These are phyloP conservation scores for Bocquillonia castaneifolia DNA, from an alignment of 441 rosid genomes.

Conservation along the genomic window DNA sequence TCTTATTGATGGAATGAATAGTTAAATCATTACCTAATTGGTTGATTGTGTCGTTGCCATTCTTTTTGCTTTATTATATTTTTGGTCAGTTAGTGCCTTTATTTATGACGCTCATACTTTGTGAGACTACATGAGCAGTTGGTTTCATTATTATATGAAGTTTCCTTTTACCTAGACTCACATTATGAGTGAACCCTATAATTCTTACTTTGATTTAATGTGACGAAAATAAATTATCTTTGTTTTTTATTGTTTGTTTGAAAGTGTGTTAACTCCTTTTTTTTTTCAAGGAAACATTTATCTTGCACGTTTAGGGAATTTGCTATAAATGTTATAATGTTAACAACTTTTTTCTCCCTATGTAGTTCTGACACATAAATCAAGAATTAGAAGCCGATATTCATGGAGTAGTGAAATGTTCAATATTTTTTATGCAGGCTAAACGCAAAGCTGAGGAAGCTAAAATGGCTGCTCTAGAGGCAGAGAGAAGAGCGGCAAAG, in stretches of 20 bases:
- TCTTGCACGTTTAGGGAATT: not conserved
- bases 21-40: not conserved
- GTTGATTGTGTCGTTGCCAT: not conserved
- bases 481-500: conserved; percentile 61
- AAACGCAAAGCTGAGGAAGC: conserved; percentile 74
- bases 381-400: not conserved
- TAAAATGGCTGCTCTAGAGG: conserved; percentile 57
- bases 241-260: not conserved
- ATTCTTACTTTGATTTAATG: not conserved
- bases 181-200: not conserved
- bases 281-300: not conserved
- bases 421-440: conserved; percentile 39
- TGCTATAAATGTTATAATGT: not conserved
- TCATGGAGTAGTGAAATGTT: not conserved
- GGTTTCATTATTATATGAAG: not conserved
- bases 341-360: not conserved
- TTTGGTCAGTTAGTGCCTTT: not conserved
- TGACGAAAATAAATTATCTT: not conserved
- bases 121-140: not conserved
- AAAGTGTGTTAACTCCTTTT: not conserved
- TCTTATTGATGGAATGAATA: too few species aligned
- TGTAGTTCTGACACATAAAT: not conserved
- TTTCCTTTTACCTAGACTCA: not conserved
- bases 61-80: too few species aligned
- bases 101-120: not conserved